Base-by-base conservation (phyloP, 148 eudicot species). In the Spergularia bocconei region DNA sequence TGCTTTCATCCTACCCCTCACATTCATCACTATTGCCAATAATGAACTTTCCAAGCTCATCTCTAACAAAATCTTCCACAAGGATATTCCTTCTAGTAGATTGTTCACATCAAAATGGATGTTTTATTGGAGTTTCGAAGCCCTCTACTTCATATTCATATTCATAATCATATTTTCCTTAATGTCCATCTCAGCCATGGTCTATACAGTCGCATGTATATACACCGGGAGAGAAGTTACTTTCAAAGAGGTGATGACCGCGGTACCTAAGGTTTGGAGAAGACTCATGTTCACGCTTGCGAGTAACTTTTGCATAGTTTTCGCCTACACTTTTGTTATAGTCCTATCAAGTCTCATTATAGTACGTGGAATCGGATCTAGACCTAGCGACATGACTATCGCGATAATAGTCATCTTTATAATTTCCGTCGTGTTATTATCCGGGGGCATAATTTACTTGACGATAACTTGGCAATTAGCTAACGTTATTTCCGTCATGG, bases 241-340 rank as follows among this genome's bases (percentile, higher is more conserved):
- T 9, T 86, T 72, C 71, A 55, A 51, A 20, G 81, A 72, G 55
- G 77, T 79, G 39, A 74, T 84, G 52, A 76, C 57, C 0, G 84
- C 85, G 0, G 76, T 86, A 8, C 86, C 86, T 0, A 88, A 75
- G 79, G 91, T 82, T 2, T 88, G 86, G 87, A 86, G 82, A 72
- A 81, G 82, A 77, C 82, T 82, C 11, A 68, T 80, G 47, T 55
- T 78, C 77, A 88, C 91, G 1, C 83, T 74, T 21, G 13, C 81
- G 19, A 79, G 76, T 59, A 83, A 25, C 25, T 68, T 74, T 52
- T 77, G 80, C 48, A 65, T 75, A 8, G 50, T 79, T 6, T 62
- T 62, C 7, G 25, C 21, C 0, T 85, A 76, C 59, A 44, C 76
- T 38, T 19, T 72, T 4, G n/a, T 65, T 5, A 15, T 56, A 8